Percentiles rank a stretch among this genome's conserved stretches.
Evolutionary conservation across 2,329 filamentous ascomycete genomes (phyloP).

Genomic region (Emergomyces orientalis): DNA sequence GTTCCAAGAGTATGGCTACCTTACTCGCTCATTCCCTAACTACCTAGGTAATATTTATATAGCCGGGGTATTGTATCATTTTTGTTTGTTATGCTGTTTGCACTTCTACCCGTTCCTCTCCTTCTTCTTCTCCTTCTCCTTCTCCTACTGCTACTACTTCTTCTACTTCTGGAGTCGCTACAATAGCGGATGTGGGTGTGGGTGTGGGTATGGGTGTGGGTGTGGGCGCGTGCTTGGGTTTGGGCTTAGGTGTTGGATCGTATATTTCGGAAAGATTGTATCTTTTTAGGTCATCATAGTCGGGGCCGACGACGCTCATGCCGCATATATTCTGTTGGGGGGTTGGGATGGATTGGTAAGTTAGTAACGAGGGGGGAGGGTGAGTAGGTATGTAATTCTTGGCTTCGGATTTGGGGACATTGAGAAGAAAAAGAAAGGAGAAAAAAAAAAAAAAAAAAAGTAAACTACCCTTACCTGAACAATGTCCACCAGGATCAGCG

Average conservation of each 20-base stretch:
- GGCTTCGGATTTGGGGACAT: too few relatives aligned
- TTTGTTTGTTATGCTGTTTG: not conserved
- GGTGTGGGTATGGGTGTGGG: not conserved
- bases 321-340: conserved; percentile 51
- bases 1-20: too few relatives aligned
- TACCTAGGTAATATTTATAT: too few relatives aligned
- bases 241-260: conserved; percentile 35
- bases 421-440: too few relatives aligned
- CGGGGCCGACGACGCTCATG: conserved; percentile 52
- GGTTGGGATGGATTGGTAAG: not conserved
- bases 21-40: too few relatives aligned
- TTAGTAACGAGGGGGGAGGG: not conserved
- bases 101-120: not conserved
- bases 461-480: conserved; percentile 43
- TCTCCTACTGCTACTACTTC: not conserved
- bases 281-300: conserved; percentile 53
- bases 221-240: not conserved
- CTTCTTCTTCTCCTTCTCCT: not conserved
- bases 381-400: too few relatives aligned
- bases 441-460: not conserved
- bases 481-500: conserved; percentile 53
- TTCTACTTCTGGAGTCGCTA: not conserved
- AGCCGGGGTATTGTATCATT: too few relatives aligned
- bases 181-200: not conserved
- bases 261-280: conserved; percentile 57